Evolutionary conservation across 169 alveolate genomes (phyloP).

Genomic region (Cryptosporidium muris): DNA sequence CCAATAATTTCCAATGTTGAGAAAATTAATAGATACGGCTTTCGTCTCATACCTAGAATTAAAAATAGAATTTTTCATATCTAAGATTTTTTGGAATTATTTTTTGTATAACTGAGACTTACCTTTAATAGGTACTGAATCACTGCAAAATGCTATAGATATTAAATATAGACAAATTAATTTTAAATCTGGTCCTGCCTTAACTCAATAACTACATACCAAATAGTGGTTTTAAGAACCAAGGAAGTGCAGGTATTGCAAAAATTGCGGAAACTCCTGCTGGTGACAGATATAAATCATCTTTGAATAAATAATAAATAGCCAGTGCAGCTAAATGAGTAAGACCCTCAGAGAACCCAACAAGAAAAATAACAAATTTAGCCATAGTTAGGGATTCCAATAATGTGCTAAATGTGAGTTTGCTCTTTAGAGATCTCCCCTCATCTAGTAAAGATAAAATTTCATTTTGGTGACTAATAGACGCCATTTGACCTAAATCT

Average conservation of each 20-base stretch:
- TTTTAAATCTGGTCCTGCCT: background rate
- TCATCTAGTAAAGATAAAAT: constrained; percentile 59
- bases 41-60: constrained; percentile 80
- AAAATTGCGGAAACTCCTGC: constrained; percentile 81
- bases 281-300: constrained; percentile 78
- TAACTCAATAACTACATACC: background rate
- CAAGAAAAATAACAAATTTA: constrained; percentile 76
- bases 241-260: constrained; percentile 87
- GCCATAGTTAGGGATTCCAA: constrained; percentile 39
- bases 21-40: constrained; percentile 83
- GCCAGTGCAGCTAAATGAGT: constrained; percentile 88
- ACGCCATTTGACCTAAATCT: constrained; percentile 4
- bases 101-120: background rate
- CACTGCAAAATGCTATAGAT: constrained; percentile 80
- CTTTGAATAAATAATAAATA: constrained; percentile 86
- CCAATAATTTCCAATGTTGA: constrained; percentile 81
- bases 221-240: constrained; percentile 77
- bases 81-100: background rate
- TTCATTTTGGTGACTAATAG: constrained; percentile 42
- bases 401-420: constrained; percentile 21
- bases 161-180: background rate
- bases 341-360: constrained; percentile 90
- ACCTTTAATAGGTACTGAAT: constrained; percentile 76
- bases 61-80: background rate
- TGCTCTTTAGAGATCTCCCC: constrained; percentile 15